A percentile compares a stretch with the other conserved stretches of the same genome.
These are phyloP conservation scores for Aspergillus sp. DNA, from an alignment of 2,329 filamentous ascomycete species.

Conservation along the genomic window DNA sequence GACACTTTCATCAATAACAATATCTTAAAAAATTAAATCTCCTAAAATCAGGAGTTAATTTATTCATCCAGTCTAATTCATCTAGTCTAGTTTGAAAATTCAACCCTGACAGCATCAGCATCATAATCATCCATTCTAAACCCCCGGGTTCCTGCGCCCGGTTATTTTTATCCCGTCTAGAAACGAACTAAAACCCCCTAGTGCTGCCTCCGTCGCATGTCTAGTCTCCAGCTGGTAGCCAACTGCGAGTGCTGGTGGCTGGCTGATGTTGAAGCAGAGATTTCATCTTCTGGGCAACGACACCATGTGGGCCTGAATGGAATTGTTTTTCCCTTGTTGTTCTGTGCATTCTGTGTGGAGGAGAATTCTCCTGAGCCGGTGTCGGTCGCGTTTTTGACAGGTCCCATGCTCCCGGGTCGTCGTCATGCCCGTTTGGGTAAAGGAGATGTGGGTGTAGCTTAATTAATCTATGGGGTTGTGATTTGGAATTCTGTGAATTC, in stretches of 20 bases:
- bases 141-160: not conserved
- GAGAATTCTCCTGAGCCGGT: not conserved
- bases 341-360: not conserved
- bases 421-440: not conserved
- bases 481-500: conserved; percentile 5
- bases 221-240: no score
- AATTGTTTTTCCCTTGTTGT: not conserved
- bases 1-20: not conserved
- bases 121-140: no score
- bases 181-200: not conserved
- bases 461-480: not conserved
- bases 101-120: no score
- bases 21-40: not conserved
- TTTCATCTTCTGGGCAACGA: not conserved
- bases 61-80: no score
- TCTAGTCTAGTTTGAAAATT: no score
- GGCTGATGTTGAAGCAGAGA: not conserved
- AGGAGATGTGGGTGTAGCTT: not conserved
- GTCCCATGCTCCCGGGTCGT: not conserved
- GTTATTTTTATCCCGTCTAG: not conserved
- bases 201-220: not conserved
- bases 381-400: conserved; percentile 3
- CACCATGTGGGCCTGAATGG: conserved; percentile 2
- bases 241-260: not conserved
- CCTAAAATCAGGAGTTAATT: no score